Conservation (phyloP, 108 stramenopile species). For the Nannochloropsis salina region DNA sequence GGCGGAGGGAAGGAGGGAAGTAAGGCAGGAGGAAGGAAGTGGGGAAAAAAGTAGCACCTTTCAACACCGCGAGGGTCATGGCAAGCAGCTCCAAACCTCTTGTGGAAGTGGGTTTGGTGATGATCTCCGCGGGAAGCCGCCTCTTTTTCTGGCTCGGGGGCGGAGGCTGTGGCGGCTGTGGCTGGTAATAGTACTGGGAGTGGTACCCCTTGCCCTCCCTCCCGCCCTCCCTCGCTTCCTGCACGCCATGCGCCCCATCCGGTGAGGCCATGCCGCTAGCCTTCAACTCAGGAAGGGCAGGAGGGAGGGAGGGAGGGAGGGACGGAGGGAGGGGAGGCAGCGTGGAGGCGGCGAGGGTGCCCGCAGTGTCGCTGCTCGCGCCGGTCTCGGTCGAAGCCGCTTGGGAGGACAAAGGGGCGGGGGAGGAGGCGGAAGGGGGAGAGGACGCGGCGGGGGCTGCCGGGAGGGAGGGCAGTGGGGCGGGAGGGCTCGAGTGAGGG, state of each 20-base stretch:
- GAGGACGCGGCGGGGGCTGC: background rate
- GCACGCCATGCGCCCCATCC: background rate
- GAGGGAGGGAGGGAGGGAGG: background rate
- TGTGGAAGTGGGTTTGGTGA: background rate
- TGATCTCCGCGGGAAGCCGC: background rate
- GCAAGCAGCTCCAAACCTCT: background rate
- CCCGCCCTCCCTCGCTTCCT: background rate
- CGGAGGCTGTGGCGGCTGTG: background rate
- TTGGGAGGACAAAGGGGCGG: background rate
- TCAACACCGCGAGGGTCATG: background rate
- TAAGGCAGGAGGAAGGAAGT: background rate
- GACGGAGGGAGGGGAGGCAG: background rate
- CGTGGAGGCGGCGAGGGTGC: background rate
- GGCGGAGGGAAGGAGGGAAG: background rate
- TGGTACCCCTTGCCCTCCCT: background rate
- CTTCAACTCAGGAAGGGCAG: background rate
- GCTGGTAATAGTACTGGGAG: background rate
- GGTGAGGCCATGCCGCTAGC: background rate
- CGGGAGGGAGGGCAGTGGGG: background rate
- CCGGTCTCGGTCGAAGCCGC: too few species aligned
- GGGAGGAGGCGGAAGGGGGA: background rate
- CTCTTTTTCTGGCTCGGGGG: background rate
- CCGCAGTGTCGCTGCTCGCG: too few species aligned
- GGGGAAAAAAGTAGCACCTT: background rate
- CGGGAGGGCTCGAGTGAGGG: background rate